Base-by-base conservation (phyloP, 2,329 filamentous ascomycete genomes). In the Cladobotryum mycophilum region DNA sequence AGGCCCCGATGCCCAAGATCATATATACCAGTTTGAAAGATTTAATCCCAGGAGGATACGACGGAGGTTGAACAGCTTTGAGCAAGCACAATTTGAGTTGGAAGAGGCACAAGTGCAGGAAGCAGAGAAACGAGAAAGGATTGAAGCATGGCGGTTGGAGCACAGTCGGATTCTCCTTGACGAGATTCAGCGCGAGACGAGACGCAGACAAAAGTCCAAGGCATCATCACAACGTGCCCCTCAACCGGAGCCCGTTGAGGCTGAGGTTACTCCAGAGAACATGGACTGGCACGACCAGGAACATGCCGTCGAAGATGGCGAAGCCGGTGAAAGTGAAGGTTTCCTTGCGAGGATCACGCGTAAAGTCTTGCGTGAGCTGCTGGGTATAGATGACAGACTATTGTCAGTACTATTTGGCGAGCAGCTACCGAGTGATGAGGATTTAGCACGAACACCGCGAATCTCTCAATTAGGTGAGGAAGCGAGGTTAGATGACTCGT, bases 131-230 rank as follows among this genome's bases (percentile, higher is more conserved):
- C 86, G 85, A 64, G 82, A 85, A 59, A 81, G 92, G 53, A 95
- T 99, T 63, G 92, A 97, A 68, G 80, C 82, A 47, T 99, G 93
- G 93, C 81, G 91, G 50, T 70, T 95, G 62, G 92, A 97, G 62
- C 91, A 99, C 66, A 96, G 90, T 66, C 81, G 82, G 52, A 82
- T 89, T 11, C 73, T 99, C 25, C 67, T 96, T 34, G 88, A 95
- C 50, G 89, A 96, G 68, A 91, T 97, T 44, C 88, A 95, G 67
- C 85, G 82, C 55, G 89, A 96, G 69, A 95, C 90, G 49, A 74
- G 76, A 55, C 78, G 86, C 52, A 80, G 86, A 52, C 77, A 84
- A 33, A 79, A 81, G 65, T 85, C 81, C 7, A 73, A 82, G 58
- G 73, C 73, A 41, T 81, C 78, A 12, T 52, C 53, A 25, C 58